Percentiles rank a stretch among this genome's conserved stretches.
Conservation (phyloP, 1,284 basidiomycete species). For the Phaffia rhodozyma region DNA sequence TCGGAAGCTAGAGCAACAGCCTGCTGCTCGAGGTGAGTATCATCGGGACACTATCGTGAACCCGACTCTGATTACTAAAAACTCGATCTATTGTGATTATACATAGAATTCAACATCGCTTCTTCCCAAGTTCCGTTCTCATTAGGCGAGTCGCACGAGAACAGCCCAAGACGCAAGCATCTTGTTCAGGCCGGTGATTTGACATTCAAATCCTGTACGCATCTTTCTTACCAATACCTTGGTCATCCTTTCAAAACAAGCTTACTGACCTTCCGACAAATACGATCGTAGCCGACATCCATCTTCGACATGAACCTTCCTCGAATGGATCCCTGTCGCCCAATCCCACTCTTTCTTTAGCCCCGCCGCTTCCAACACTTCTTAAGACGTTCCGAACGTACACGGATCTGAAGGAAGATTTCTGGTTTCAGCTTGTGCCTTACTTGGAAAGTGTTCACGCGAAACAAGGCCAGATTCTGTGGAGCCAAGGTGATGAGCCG, state of each 20-base stretch:
- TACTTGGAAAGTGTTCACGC: slow-evolving; percentile 59
- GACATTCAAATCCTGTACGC: slow-evolving; percentile 26
- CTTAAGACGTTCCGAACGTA: slow-evolving; percentile 64
- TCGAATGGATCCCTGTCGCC: background rate
- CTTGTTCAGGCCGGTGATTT: slow-evolving; percentile 62
- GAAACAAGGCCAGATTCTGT: slow-evolving; percentile 53
- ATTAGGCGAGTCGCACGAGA: slow-evolving; percentile 48
- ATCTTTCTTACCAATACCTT: background rate
- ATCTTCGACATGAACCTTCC: background rate
- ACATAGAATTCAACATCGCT: background rate
- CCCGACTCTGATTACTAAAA: background rate
- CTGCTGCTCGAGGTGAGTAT: slow-evolving; percentile 23
- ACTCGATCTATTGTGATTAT: background rate
- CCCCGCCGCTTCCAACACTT: slow-evolving; percentile 42
- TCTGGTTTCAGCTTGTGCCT: slow-evolving; percentile 43
- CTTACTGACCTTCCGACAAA: background rate
- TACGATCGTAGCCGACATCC: background rate
- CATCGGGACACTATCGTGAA: slow-evolving; percentile 29
- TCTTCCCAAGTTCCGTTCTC: slow-evolving; percentile 29
- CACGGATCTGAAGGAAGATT: slow-evolving; percentile 37
- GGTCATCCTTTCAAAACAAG: background rate
- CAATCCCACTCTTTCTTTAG: slow-evolving; percentile 20
- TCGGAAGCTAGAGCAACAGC: slow-evolving; percentile 16
- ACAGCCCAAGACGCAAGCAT: slow-evolving; percentile 61
- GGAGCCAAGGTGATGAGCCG: slow-evolving; percentile 58